Percentiles rank a stretch among this genome's conserved stretches.
Evolutionary conservation across 2,329 filamentous ascomycete genomes (phyloP).

Genomic region (Cercospora beticola): DNA sequence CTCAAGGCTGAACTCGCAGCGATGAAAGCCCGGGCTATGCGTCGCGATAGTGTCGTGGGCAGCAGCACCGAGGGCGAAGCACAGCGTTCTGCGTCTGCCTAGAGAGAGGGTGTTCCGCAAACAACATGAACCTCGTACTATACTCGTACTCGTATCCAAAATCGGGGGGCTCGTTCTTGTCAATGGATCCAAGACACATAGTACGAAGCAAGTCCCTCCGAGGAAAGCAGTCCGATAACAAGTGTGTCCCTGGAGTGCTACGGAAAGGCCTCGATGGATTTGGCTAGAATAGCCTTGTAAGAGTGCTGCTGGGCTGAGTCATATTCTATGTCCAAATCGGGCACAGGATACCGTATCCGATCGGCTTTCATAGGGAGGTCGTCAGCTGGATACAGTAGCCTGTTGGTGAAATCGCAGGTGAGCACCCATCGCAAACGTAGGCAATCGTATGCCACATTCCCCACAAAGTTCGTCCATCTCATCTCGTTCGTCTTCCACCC

Average conservation of each 20-base stretch:
- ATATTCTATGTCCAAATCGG: background rate
- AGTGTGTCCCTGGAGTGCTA: background rate
- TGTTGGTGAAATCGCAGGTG: slow-evolving; percentile 54
- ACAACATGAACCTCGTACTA: background rate
- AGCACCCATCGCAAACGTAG: slow-evolving; percentile 58
- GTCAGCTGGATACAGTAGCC: background rate
- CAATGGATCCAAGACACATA: background rate
- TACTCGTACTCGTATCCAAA: background rate
- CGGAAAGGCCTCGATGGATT: background rate
- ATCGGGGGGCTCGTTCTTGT: background rate
- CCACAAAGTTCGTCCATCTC: slow-evolving; percentile 41
- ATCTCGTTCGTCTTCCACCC: slow-evolving; percentile 27
- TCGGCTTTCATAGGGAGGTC: background rate
- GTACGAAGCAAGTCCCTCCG: background rate
- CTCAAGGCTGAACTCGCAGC: background rate
- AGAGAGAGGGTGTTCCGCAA: background rate
- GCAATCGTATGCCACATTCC: slow-evolving; percentile 56
- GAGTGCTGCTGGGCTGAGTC: background rate
- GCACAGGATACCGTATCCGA: background rate
- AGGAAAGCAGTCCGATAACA: background rate
- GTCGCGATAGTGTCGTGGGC: slow-evolving; percentile 13
- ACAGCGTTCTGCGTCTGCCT: background rate
- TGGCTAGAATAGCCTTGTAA: background rate
- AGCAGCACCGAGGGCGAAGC: background rate
- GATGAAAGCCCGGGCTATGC: background rate